These are phyloP conservation scores for Mycena belliarum DNA, from an alignment of 768 basidiomycete species.

Conservation along the genomic window DNA sequence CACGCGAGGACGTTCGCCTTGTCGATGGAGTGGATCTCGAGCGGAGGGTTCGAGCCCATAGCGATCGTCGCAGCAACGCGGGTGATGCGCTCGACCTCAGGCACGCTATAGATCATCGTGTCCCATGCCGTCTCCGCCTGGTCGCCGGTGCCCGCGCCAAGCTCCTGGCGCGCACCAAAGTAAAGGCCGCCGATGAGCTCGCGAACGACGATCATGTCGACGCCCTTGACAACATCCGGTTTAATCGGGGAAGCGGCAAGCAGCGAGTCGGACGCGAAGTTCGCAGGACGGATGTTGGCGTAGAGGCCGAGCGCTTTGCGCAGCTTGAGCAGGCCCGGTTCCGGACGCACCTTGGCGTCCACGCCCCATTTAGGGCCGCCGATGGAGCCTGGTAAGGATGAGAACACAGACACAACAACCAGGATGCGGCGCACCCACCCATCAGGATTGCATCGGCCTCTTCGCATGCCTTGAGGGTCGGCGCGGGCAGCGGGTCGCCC, in stretches of 20 bases:
- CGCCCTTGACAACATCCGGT: conserved; percentile 76
- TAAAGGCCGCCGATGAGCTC: conserved; percentile 97
- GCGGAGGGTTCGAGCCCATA: conserved; percentile 75
- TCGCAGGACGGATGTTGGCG: conserved; percentile 97
- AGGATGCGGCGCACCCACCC: conserved; percentile 51
- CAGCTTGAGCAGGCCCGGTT: conserved; percentile 83
- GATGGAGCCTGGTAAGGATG: conserved; percentile 68
- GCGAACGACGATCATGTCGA: conserved; percentile 91
- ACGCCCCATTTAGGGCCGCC: conserved; percentile 99
- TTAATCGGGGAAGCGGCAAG: conserved; percentile 88
- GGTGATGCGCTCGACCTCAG: conserved; percentile 92
- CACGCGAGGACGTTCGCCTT: conserved; percentile 98
- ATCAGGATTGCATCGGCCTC: conserved; percentile 94
- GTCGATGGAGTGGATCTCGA: conserved; percentile 91
- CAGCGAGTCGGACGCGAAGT: conserved; percentile 90
- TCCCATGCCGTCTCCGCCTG: conserved; percentile 80
- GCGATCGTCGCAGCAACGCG: conserved; percentile 95
- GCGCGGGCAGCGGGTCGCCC: conserved; percentile 82
- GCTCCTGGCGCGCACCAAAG: conserved; percentile 92
- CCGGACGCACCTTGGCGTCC: conserved; percentile 83
- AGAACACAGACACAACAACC: neutral
- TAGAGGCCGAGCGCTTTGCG: conserved; percentile 94
- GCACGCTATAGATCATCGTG: conserved; percentile 88
- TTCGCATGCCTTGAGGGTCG: conserved; percentile 86
- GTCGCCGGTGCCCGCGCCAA: conserved; percentile 54